Conservation (phyloP, 306 rosid species). For the Pueraria montana region DNA sequence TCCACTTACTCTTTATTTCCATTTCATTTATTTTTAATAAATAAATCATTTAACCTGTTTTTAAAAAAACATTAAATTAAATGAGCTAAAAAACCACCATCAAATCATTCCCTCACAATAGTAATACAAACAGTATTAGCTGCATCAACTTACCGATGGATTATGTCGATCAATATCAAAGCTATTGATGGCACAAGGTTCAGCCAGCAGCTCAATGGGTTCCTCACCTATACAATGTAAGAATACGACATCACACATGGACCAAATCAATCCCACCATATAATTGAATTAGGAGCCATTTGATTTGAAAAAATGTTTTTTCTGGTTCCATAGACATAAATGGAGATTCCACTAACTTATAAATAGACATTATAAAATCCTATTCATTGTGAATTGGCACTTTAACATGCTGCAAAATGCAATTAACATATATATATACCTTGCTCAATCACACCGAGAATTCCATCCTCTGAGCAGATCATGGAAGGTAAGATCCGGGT, state of each 20-base stretch:
- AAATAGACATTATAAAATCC: conserved; percentile 16
- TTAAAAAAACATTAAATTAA: neutral
- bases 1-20: neutral
- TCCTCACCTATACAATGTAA: conserved; percentile 68
- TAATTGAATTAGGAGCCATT: neutral
- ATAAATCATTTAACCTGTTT: conserved; percentile 2
- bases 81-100: neutral
- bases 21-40: neutral
- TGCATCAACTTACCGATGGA: conserved; percentile 75
- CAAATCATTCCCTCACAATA: neutral
- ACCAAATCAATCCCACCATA: conserved; percentile 33
- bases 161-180: conserved; percentile 85
- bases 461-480: conserved; percentile 96
- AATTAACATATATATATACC: conserved; percentile 58
- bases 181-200: conserved; percentile 95
- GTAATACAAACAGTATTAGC: conserved; percentile 20
- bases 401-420: conserved; percentile 32
- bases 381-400: neutral
- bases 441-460: conserved; percentile 81
- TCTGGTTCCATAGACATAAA: neutral
- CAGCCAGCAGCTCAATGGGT: conserved; percentile 81
- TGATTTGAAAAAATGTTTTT: neutral
- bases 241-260: conserved; percentile 3
- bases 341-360: neutral
- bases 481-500: conserved; percentile 79